Percentiles rank a stretch among this genome's conserved stretches.
These are phyloP conservation scores for Boletus eberwhitei DNA, from an alignment of 768 basidiomycete genomes.

Conservation along the genomic window DNA sequence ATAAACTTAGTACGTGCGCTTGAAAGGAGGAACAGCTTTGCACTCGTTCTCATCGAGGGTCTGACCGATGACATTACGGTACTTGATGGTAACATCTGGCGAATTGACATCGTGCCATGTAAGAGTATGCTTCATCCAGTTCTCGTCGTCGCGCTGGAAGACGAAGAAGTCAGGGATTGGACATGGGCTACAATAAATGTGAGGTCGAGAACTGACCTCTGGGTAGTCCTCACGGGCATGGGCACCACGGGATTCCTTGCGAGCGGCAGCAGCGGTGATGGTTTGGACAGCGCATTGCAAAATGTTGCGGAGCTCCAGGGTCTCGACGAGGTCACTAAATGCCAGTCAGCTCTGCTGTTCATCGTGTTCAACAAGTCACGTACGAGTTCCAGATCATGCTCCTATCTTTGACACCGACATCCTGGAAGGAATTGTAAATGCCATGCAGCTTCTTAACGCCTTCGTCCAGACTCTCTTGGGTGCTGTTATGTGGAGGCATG, in stretches of 20 bases:
- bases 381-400: slow-evolving; percentile 99
- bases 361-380: slow-evolving; percentile 28
- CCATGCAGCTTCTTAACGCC: slow-evolving; percentile 83
- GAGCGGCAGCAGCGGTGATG: slow-evolving; percentile 86
- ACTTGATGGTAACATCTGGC: slow-evolving; percentile 86
- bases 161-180: not conserved
- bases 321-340: slow-evolving; percentile 89
- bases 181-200: not conserved
- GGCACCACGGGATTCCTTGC: slow-evolving; percentile 97
- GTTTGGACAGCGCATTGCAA: slow-evolving; percentile 96
- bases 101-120: slow-evolving; percentile 78
- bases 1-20: slow-evolving; percentile 75
- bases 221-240: slow-evolving; percentile 98
- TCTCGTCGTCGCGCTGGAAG: slow-evolving; percentile 79
- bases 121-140: slow-evolving; percentile 95
- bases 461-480: slow-evolving; percentile 84
- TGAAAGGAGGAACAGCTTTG: slow-evolving; percentile 96
- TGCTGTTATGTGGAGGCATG: slow-evolving; percentile 43
- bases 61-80: slow-evolving; percentile 78
- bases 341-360: slow-evolving; percentile 6
- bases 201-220: slow-evolving; percentile 53
- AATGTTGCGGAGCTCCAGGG: slow-evolving; percentile 93
- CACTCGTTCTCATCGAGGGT: slow-evolving; percentile 97
- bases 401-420: slow-evolving; percentile 95
- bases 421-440: slow-evolving; percentile 85